Conservation (phyloP, 179 eudicot genomes). For the Spergularia azorica region DNA sequence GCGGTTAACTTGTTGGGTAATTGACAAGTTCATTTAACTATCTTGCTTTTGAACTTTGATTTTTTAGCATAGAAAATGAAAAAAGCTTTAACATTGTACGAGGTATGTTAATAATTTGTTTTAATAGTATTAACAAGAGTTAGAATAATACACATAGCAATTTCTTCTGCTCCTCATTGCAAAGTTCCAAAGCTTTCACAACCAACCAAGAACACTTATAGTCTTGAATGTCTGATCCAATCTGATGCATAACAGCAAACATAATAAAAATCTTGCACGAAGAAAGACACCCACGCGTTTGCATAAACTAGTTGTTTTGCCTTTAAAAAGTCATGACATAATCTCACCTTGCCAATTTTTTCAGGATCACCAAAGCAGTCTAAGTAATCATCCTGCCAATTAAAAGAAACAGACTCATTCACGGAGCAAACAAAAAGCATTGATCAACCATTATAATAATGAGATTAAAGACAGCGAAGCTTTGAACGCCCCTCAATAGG, state of each 20-base stretch:
- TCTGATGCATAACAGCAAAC: constrained; percentile 39
- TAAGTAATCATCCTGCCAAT: constrained; percentile 66
- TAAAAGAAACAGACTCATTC: background rate
- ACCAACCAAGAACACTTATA: constrained; percentile 87
- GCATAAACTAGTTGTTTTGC: background rate
- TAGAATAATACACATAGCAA: constrained; percentile 37
- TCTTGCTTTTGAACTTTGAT: background rate
- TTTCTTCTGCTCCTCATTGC: constrained; percentile 67
- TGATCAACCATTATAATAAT: too few relatives aligned
- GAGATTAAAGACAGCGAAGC: constrained; percentile 38
- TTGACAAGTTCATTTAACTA: too few relatives aligned
- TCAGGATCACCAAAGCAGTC: constrained; percentile 72
- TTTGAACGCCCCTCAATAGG: too few relatives aligned
- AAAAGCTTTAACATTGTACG: too few relatives aligned
- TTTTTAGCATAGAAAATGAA: background rate
- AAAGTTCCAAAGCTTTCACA: constrained; percentile 66
- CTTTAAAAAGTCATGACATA: background rate
- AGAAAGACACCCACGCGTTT: background rate
- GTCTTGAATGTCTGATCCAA: constrained; percentile 80
- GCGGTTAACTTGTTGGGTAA: too few relatives aligned
- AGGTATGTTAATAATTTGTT: background rate
- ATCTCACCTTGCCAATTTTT: constrained; percentile 61
- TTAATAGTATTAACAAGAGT: background rate
- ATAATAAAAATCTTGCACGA: background rate
- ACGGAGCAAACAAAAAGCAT: too few relatives aligned